Conservation (phyloP, 75 land plant genomes). For the Isoetes taiwanensis region DNA sequence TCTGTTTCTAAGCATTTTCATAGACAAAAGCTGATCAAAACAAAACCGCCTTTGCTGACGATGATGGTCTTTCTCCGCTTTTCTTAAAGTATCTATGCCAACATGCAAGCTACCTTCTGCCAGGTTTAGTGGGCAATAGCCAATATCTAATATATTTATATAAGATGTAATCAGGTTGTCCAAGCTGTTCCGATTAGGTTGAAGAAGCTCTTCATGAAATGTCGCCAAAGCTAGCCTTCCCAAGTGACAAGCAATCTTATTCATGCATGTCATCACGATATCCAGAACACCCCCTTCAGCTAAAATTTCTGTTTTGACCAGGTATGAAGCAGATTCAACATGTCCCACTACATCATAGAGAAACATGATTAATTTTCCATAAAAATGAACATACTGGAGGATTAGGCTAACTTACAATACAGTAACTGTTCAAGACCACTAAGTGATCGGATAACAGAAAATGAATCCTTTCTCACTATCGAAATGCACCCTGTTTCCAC, state of each 20-base stretch:
- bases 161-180: conserved; percentile 37
- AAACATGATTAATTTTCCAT: background rate
- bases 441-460: conserved; percentile 53
- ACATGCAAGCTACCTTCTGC: conserved; percentile 16
- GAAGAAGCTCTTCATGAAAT: conserved; percentile 48
- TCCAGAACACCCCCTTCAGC: conserved; percentile 31
- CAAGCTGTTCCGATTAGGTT: conserved; percentile 23
- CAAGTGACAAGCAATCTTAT: conserved; percentile 35
- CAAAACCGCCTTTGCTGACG: conserved; percentile 51
- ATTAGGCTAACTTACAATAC: conserved; percentile 50
- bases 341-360: background rate
- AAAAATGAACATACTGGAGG: background rate
- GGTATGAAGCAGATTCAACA: too few relatives aligned
- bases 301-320: too few relatives aligned
- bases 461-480: conserved; percentile 49
- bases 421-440: conserved; percentile 46
- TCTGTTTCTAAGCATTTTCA: conserved; percentile 33
- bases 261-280: conserved; percentile 39
- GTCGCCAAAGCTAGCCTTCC: conserved; percentile 49
- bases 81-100: conserved; percentile 47
- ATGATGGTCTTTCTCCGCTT: conserved; percentile 36
- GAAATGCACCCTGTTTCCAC: conserved; percentile 44
- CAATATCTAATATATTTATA: conserved; percentile 51
- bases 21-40: conserved; percentile 39
- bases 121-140: conserved; percentile 28